Percentiles rank a stretch among this genome's conserved stretches.
Evolutionary conservation across 2,329 filamentous ascomycete genomes (phyloP).

Genomic region (Leptographium lundbergii): DNA sequence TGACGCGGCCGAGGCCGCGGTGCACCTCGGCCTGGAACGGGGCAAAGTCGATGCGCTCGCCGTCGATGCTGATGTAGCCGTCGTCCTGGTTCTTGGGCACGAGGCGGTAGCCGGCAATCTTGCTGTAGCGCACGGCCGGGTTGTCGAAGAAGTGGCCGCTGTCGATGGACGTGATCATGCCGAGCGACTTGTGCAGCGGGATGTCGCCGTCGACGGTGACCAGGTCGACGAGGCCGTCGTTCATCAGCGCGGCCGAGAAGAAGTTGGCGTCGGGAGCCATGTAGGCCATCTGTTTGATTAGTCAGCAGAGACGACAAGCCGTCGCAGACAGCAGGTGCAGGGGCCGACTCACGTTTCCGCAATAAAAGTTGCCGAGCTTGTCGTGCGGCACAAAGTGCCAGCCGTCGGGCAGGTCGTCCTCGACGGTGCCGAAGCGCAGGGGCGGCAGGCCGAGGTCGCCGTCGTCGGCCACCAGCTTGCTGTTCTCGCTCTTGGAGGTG

Average conservation of each 20-base stretch:
- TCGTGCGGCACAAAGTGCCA: constrained; percentile 67
- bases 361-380: constrained; percentile 83
- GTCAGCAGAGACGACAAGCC: background rate
- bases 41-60: constrained; percentile 74
- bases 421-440: constrained; percentile 67
- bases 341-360: constrained; percentile 56
- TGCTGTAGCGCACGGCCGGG: constrained; percentile 65
- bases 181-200: constrained; percentile 49
- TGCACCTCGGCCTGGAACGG: constrained; percentile 90
- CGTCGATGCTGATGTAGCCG: constrained; percentile 90
- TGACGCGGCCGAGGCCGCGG: constrained; percentile 65
- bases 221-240: constrained; percentile 78
- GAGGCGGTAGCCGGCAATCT: constrained; percentile 78
- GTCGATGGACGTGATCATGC: constrained; percentile 60
- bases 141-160: constrained; percentile 69
- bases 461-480: background rate
- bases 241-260: constrained; percentile 70
- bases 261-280: constrained; percentile 83
- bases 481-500: background rate
- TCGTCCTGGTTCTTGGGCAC: constrained; percentile 57
- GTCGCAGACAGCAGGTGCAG: background rate
- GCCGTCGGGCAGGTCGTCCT: constrained; percentile 60
- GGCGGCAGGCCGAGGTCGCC: constrained; percentile 43
- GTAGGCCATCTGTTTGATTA: constrained; percentile 56
- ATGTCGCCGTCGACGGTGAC: constrained; percentile 70